Conservation (phyloP, 2,329 filamentous ascomycete species). For the Hirsutella thompsonii region DNA sequence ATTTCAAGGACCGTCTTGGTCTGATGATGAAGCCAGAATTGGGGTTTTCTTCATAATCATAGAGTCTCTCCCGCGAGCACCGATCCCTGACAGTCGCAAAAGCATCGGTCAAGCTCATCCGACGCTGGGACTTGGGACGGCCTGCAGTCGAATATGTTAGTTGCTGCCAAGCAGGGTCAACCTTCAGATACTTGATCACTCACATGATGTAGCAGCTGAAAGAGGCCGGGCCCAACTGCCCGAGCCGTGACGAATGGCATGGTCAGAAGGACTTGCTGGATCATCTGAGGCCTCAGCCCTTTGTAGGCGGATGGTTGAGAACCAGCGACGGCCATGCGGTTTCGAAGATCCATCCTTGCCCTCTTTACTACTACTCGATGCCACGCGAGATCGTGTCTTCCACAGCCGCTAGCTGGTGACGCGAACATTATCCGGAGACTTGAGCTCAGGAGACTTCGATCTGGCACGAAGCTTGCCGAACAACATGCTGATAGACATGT, state of each 20-base stretch:
- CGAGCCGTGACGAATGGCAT: not conserved
- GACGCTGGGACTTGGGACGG: slow-evolving; percentile 6
- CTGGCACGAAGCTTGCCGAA: slow-evolving; percentile 9
- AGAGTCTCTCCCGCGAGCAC: slow-evolving; percentile 12
- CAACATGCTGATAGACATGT: slow-evolving; percentile 10
- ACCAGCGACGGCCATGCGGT: slow-evolving; percentile 6
- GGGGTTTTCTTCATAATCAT: slow-evolving; percentile 2
- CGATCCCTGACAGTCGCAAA: slow-evolving; percentile 15
- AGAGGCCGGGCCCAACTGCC: not conserved
- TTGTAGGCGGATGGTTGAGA: slow-evolving; percentile 7
- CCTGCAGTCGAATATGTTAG: not conserved
- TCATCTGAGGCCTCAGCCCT: slow-evolving; percentile 1
- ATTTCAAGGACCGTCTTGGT: not conserved
- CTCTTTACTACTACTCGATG: slow-evolving; percentile 1
- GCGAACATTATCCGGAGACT: slow-evolving; percentile 3
- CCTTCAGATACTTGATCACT: not conserved
- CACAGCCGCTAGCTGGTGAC: slow-evolving; percentile 15
- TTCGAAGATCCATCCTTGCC: slow-evolving; percentile 3
- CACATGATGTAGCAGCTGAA: not conserved
- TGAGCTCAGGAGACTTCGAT: slow-evolving; percentile 3
- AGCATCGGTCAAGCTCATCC: slow-evolving; percentile 16
- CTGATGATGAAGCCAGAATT: not conserved
- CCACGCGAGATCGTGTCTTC: slow-evolving; percentile 9
- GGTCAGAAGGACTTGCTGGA: not conserved
- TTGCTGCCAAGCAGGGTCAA: not conserved